A percentile compares a stretch with the other conserved stretches of the same genome.
Evolutionary conservation across 2,329 filamentous ascomycete species (phyloP).

Genomic region (Atkinsonella hypoxylon): DNA sequence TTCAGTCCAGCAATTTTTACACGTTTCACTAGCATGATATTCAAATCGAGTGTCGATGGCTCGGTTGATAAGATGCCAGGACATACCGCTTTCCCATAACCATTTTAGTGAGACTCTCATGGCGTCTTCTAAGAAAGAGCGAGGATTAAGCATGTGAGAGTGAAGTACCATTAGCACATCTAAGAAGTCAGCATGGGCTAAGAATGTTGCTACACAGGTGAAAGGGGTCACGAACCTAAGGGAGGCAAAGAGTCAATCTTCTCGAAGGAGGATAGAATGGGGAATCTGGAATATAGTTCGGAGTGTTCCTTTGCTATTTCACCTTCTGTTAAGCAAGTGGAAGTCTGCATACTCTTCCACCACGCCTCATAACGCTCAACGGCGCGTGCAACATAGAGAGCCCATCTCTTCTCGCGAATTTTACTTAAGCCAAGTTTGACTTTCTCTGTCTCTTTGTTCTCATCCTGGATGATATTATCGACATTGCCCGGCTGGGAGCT

Average conservation of each 20-base stretch:
- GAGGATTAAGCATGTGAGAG: constrained; percentile 65
- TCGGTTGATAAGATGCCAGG: constrained; percentile 48
- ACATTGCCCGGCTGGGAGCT: background rate
- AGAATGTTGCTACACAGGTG: background rate
- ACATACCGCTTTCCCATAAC: constrained; percentile 52
- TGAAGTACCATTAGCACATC: constrained; percentile 76
- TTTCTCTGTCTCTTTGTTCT: constrained; percentile 20
- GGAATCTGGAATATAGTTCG: constrained; percentile 19
- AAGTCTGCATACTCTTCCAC: constrained; percentile 32
- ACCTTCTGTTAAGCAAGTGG: constrained; percentile 13
- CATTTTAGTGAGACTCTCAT: constrained; percentile 42
- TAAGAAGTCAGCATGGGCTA: constrained; percentile 9
- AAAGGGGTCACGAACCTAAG: constrained; percentile 30
- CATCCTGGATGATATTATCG: constrained; percentile 6
- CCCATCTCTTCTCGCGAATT: constrained; percentile 63
- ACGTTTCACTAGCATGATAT: constrained; percentile 35
- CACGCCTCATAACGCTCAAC: constrained; percentile 56
- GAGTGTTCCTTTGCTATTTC: constrained; percentile 26
- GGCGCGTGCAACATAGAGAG: constrained; percentile 54
- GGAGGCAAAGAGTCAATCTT: constrained; percentile 38
- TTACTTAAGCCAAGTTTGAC: constrained; percentile 27
- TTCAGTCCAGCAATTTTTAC: constrained; percentile 33
- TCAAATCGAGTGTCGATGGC: constrained; percentile 48
- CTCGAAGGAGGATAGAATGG: constrained; percentile 19
- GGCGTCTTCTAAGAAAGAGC: constrained; percentile 62